Conservation (phyloP, 1,284 basidiomycete species). For the Microbotryum saponariae region DNA sequence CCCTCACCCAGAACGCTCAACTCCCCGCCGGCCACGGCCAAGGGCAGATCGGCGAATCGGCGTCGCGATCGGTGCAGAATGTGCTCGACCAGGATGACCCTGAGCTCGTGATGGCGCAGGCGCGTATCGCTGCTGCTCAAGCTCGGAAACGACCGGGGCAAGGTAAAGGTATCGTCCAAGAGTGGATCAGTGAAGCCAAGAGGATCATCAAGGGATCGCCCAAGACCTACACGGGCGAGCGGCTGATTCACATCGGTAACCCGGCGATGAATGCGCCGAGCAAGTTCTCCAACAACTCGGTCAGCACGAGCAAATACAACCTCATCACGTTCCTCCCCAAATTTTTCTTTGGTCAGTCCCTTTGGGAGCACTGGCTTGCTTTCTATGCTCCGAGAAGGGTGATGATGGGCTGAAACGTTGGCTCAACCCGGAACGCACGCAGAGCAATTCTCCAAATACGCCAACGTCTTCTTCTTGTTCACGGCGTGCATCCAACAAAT, state of each 20-base stretch:
- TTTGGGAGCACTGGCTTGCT: neutral
- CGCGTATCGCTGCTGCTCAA: slow-evolving; percentile 16
- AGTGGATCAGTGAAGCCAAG: slow-evolving; percentile 9
- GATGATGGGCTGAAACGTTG: slow-evolving; percentile 18
- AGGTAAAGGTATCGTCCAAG: neutral
- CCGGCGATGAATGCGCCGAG: slow-evolving; percentile 19
- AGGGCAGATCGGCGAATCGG: slow-evolving; percentile 14
- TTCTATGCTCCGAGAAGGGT: neutral
- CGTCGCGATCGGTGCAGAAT: slow-evolving; percentile 6
- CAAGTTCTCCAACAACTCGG: slow-evolving; percentile 56
- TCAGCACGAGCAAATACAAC: slow-evolving; percentile 96
- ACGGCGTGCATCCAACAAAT: slow-evolving; percentile 98
- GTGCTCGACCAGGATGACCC: slow-evolving; percentile 33
- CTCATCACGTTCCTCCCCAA: slow-evolving; percentile 81
- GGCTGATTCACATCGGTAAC: slow-evolving; percentile 32
- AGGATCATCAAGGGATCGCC: slow-evolving; percentile 11
- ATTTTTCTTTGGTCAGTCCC: slow-evolving; percentile 71
- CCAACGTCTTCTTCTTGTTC: slow-evolving; percentile 98
- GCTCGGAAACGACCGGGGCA: neutral
- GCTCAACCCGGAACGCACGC: slow-evolving; percentile 28
- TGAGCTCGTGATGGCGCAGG: slow-evolving; percentile 24
- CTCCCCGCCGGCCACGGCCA: slow-evolving; percentile 22
- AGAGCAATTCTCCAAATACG: slow-evolving; percentile 99
- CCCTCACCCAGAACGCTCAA: slow-evolving; percentile 20
- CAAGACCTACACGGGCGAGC: slow-evolving; percentile 29